Conservation (phyloP, 148 eudicot species). For the Rhododendron griersonianum region DNA sequence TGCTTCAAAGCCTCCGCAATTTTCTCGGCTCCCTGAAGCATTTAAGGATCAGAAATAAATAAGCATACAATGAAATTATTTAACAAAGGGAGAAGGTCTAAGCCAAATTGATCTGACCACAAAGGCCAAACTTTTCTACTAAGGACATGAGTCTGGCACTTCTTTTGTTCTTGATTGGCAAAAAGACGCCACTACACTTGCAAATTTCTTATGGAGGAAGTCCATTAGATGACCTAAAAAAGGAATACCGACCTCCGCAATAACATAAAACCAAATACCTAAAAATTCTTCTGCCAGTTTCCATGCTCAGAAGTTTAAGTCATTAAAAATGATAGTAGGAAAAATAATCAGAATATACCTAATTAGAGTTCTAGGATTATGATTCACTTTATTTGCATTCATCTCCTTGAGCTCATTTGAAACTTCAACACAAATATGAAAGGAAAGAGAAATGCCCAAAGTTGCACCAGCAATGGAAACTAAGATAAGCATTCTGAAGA, state of each 20-base stretch:
- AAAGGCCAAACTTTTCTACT: background rate
- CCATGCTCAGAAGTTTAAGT: background rate
- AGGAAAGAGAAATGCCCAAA: background rate
- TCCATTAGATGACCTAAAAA: background rate
- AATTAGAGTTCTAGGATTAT: background rate
- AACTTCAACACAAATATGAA: background rate
- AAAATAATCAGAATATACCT: background rate
- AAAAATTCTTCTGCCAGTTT: background rate
- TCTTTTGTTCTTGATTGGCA: background rate
- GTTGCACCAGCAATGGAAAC: background rate
- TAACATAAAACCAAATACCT: background rate
- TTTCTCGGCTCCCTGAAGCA: slow-evolving; percentile 74
- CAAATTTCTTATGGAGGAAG: background rate
- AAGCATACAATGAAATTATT: background rate
- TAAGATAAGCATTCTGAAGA: background rate
- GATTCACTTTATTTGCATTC: background rate
- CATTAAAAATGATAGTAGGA: background rate
- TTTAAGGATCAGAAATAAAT: slow-evolving; percentile 1
- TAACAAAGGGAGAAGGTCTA: background rate
- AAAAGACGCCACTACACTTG: background rate
- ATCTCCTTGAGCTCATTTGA: background rate
- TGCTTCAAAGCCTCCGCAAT: slow-evolving; percentile 88
- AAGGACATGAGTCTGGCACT: background rate
- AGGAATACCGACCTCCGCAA: background rate
- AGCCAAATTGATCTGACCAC: slow-evolving; percentile 1